These are phyloP conservation scores for Trametes maxima DNA, from an alignment of 768 basidiomycete genomes.

Conservation along the genomic window DNA sequence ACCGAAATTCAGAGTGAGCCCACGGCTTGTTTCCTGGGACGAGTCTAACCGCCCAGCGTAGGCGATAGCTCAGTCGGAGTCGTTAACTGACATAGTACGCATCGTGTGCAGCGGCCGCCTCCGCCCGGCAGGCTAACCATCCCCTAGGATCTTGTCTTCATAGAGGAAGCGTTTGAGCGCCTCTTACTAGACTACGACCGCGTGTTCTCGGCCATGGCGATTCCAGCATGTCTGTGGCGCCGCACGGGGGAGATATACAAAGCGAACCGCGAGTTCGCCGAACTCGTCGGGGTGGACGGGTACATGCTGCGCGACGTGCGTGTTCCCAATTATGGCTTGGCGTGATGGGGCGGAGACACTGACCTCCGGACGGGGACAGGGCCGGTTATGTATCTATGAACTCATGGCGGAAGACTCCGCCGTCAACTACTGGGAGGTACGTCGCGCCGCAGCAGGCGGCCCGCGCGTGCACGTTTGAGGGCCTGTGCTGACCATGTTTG, in stretches of 20 bases:
- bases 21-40: neutral
- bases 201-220: constrained; percentile 93
- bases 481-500: neutral
- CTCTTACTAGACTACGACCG: constrained; percentile 94
- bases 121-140: constrained; percentile 7
- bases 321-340: constrained; percentile 7
- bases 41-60: constrained; percentile 29
- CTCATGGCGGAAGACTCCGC: constrained; percentile 97
- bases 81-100: constrained; percentile 77
- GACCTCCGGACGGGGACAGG: constrained; percentile 42
- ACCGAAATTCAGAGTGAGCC: constrained; percentile 78
- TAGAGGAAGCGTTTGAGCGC: constrained; percentile 97
- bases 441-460: constrained; percentile 21
- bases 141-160: constrained; percentile 86
- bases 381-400: constrained; percentile 94
- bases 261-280: constrained; percentile 94
- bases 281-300: constrained; percentile 85
- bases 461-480: neutral
- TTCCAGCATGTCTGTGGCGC: constrained; percentile 95
- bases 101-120: neutral
- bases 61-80: constrained; percentile 71
- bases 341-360: too few relatives aligned
- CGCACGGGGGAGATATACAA: constrained; percentile 99
- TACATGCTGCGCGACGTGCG: constrained; percentile 85
- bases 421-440: constrained; percentile 96